Conservation (phyloP, 495 filamentous ascomycete species). For the Penicillium canescens region DNA sequence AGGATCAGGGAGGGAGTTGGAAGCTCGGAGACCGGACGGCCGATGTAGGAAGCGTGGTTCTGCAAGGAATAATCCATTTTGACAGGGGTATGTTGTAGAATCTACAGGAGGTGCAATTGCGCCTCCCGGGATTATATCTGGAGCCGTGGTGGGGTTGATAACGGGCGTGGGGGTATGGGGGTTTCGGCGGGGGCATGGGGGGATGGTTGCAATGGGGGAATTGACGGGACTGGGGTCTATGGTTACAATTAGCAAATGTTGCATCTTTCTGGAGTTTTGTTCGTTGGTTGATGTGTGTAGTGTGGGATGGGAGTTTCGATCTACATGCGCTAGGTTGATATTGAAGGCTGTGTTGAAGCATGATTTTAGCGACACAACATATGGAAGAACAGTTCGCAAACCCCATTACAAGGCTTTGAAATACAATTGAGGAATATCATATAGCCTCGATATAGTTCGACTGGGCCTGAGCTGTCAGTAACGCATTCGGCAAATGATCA, state of each 20-base stretch:
- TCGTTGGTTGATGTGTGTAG: no score
- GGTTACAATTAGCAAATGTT: not conserved
- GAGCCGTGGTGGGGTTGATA: constrained; percentile 5
- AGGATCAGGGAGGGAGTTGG: constrained; percentile 34
- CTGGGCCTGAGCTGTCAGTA: no score
- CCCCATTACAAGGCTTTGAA: no score
- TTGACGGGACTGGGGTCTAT: not conserved
- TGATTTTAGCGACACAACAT: no score
- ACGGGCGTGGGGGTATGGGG: constrained; percentile 3
- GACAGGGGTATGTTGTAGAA: not conserved
- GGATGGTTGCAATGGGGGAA: not conserved
- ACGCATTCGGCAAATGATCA: no score
- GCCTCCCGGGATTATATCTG: constrained; percentile 2
- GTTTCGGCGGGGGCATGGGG: not conserved
- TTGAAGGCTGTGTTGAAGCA: no score
- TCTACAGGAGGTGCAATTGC: not conserved
- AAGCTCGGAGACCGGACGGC: constrained; percentile 24
- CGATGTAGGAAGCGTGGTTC: constrained; percentile 28
- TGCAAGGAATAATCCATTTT: constrained; percentile 31
- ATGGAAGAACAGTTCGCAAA: no score
- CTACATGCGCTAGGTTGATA: no score
- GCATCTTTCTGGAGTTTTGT: not conserved
- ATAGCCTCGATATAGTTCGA: no score
- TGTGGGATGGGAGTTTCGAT: no score
- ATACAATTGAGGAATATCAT: no score